Evolutionary conservation across 306 rosid species (phyloP), one percentile per base, ranked within the genome.

Genomic region (Prunus mira): DNA sequence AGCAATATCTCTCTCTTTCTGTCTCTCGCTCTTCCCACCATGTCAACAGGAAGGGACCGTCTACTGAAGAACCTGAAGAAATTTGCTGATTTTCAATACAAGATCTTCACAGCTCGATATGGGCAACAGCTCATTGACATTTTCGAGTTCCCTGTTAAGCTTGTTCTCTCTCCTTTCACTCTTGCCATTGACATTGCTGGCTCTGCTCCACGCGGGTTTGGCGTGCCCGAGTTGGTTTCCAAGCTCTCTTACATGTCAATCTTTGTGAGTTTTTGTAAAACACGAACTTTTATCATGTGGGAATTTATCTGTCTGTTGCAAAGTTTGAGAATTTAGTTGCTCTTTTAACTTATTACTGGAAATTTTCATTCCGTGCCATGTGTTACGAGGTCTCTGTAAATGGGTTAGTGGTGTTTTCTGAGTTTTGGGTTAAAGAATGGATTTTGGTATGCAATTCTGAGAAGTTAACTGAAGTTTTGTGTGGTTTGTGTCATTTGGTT

Each of bases 171-270:
- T 73, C 99, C 99, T 2, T 86, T 95, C 71, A 90, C 93, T 43
- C 76, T 95, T 15, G 91, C 96, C 66, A 77, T 88, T 69, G 91
- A 90, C 91, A 84, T 95, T 76, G 96, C 83, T 4, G 99, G 99
- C 82, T 92, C 97, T 50, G 96, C 99, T 56, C 89, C 87, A 32
- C 99, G 99, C 24, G 99, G 99, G 69, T 95, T 92, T 62, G 99
- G 99, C 30, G 91, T 95, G n/a, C 97, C 99, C 10, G 92, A 95
- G 78, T 85, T 95, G 72, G 80, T 92, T 62, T 90, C 99, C 71
- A 92, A 95, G 92, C 92, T 95, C 83, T 92, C 99, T 0, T 89
- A 65, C 73, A 85, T 90, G 75, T 95, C 99, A 15, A 82, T 95
- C 56, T 95, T 95, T 75, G 99, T 95, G 76, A 78, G 96, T 88